A percentile compares a stretch with the other conserved stretches of the same genome.
These are phyloP conservation scores for Leishmania amazonensis DNA, from an alignment of 208 protist species.

Conservation along the genomic window DNA sequence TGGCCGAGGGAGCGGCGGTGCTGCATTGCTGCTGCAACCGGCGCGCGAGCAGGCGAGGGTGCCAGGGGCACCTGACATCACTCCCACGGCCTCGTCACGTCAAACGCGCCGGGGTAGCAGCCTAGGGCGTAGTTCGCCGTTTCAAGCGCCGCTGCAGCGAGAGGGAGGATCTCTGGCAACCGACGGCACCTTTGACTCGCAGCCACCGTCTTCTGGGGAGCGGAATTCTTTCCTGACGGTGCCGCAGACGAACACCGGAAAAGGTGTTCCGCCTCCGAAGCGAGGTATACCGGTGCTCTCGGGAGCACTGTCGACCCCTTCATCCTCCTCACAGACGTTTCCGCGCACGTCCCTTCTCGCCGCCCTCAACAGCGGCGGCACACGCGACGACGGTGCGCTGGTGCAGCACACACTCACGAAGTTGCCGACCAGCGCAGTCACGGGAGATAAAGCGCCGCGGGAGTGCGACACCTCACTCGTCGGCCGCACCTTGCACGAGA, in stretches of 20 bases:
- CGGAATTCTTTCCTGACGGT: neutral
- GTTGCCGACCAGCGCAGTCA: neutral
- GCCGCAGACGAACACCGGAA: neutral
- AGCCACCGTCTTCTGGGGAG: neutral
- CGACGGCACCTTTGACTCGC: neutral
- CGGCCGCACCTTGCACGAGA: neutral
- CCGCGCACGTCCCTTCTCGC: neutral
- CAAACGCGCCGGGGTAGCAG: neutral
- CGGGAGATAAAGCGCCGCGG: neutral
- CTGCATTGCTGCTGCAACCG: neutral
- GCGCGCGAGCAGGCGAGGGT: neutral
- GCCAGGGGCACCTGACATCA: constrained; percentile 8
- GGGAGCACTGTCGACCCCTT: neutral
- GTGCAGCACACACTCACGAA: neutral
- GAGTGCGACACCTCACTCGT: neutral
- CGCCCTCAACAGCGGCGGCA: neutral
- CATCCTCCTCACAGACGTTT: neutral
- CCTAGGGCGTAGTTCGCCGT: constrained; percentile 10
- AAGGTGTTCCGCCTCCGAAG: neutral
- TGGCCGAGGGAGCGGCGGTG: too few species aligned
- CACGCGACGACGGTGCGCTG: neutral
- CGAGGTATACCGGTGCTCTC: neutral
- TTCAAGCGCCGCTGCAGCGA: neutral
- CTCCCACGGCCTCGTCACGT: neutral
- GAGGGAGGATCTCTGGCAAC: neutral